These are phyloP conservation scores for Paraglomus brasilianum DNA, from an alignment of 192 early-diverging fungal genomes.

Conservation along the genomic window DNA sequence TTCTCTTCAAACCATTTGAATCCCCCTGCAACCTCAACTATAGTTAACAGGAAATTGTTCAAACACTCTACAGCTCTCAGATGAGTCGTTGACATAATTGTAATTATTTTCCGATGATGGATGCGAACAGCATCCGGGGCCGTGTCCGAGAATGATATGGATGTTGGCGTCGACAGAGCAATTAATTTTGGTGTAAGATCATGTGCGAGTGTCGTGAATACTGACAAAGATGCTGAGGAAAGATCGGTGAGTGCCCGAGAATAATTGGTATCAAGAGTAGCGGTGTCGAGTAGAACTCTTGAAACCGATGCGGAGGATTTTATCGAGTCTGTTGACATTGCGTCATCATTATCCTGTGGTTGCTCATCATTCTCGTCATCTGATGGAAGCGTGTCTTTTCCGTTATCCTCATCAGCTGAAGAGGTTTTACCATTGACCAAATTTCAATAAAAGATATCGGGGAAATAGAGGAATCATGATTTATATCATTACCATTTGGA, in stretches of 20 bases:
- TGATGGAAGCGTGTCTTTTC: neutral
- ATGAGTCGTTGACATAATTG: constrained; percentile 58
- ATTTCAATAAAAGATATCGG: neutral
- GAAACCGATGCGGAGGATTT: too few relatives aligned
- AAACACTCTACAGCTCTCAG: constrained; percentile 69
- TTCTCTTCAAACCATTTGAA: constrained; percentile 64
- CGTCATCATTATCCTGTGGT: constrained; percentile 39
- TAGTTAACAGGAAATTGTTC: constrained; percentile 74
- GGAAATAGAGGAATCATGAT: neutral
- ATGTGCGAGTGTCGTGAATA: constrained; percentile 49
- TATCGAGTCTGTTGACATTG: constrained; percentile 30
- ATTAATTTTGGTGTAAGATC: constrained; percentile 51
- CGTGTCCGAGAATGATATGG: constrained; percentile 46
- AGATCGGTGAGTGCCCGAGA: constrained; percentile 39
- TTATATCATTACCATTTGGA: constrained; percentile 38
- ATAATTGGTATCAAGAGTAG: constrained; percentile 45
- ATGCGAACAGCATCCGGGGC: constrained; percentile 35
- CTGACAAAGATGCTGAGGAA: constrained; percentile 45
- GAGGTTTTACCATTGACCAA: neutral
- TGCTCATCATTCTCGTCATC: constrained; percentile 43
- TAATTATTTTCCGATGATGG: constrained; percentile 37
- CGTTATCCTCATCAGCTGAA: neutral
- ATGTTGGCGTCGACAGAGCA: constrained; percentile 47
- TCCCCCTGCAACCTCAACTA: constrained; percentile 60
- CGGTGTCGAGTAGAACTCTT: constrained; percentile 40